phyloP scores from a whole-genome alignment of 495 filamentous ascomycete genomes.

The Neurospora sp. region DNA sequence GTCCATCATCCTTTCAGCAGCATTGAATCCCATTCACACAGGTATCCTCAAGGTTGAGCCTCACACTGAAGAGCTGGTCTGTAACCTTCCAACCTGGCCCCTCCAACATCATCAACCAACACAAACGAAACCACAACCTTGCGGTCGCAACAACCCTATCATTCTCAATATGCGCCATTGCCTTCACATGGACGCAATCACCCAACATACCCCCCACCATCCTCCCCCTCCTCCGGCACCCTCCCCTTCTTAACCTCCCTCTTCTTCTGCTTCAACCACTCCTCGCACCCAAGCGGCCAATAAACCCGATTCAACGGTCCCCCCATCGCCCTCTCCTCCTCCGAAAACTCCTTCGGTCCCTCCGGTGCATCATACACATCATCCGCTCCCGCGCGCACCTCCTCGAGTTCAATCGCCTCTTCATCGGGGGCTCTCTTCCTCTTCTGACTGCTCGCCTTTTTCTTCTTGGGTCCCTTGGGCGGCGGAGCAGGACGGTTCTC shows the following conservation, averaged over 20 bases:
- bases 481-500: conserved; percentile 54
- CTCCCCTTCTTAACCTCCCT: conserved; percentile 47
- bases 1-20: not conserved
- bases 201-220: conserved; percentile 8
- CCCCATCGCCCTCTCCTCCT: conserved; percentile 78
- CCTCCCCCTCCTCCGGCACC: not conserved
- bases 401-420: conserved; percentile 31
- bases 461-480: conserved; percentile 37
- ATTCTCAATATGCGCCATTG: too few species aligned
- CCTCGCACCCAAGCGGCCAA: conserved; percentile 83
- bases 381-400: conserved; percentile 33
- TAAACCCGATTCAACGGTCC: conserved; percentile 80
- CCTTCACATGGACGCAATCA: too few species aligned
- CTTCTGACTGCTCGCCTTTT: conserved; percentile 17
- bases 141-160: too few species aligned
- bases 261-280: conserved; percentile 79
- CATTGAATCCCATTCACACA: too few species aligned
- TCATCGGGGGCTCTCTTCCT: conserved; percentile 15
- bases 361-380: conserved; percentile 30
- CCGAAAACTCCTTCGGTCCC: conserved; percentile 37
- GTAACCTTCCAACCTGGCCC: too few species aligned
- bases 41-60: too few species aligned
- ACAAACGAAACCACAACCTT: too few species aligned
- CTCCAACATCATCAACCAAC: too few species aligned
- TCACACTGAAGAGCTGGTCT: too few species aligned